Evolutionary conservation across 2,329 filamentous ascomycete species (phyloP), one percentile per base, ranked within the genome.

Genomic region (Scedosporium boydii): DNA sequence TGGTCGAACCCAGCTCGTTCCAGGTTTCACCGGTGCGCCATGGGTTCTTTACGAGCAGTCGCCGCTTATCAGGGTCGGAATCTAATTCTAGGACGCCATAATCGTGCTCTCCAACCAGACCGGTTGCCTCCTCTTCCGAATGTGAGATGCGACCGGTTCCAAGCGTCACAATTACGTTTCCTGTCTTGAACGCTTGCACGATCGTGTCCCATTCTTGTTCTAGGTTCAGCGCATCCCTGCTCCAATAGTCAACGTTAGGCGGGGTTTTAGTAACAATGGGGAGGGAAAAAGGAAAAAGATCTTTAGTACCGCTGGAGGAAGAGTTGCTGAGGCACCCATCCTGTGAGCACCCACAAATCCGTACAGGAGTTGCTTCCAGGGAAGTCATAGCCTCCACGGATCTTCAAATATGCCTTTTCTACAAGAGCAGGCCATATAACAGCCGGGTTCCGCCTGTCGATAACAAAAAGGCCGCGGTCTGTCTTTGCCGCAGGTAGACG

Each of bases 291-390:
- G 18, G 4, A 27, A 55, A n/a, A n/a, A 23, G 27, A 18, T 12
- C 46, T 18, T 26, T 53, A 6, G 29, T 74, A 85, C 84, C 82
- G 87, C 70, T 96, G 92, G 1, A 98, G 78, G 69, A 96, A 96
- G 1, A 98, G 78, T 72, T 99, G 95, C 74, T 99, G 93, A 0
- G 95, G 95, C 59, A 99, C 92, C 95, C 95, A 99, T 34, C 95
- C 93, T 0, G 90, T 96, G 62, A 99, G 76, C 1, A 96, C 88
- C 85, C 91, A 96, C 3, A 99, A 77, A 74, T 99, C 95, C 2
- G 93, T 98, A 10, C 91, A 93, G 0, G 93, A 98, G 72, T 98
- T 98, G 70, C 95, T 98, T 6, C 95, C 95, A 0, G 95, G 93
- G 67, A 99, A 99, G 70, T 99, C 93, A 72, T 99, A 99, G 41